Conservation (phyloP, 306 rosid genomes). For the Castanea mollissima region DNA sequence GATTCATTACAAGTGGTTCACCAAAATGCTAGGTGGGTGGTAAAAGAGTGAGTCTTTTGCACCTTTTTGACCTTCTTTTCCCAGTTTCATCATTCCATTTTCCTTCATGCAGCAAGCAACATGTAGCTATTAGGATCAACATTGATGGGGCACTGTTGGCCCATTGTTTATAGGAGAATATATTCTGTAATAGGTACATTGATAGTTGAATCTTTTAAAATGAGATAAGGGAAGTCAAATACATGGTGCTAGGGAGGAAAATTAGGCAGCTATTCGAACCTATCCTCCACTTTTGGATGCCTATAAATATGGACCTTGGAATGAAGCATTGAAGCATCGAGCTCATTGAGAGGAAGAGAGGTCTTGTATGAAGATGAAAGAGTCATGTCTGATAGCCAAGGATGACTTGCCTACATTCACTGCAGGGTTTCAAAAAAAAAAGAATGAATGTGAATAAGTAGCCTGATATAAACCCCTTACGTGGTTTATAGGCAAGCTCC, state of each 20-base stretch:
- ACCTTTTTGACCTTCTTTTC: neutral
- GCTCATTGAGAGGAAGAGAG: conserved; percentile 30
- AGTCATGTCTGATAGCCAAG: conserved; percentile 61
- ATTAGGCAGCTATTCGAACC: neutral
- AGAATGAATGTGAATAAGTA: neutral
- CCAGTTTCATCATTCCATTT: neutral
- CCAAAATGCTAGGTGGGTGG: conserved; percentile 4
- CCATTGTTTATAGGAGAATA: conserved; percentile 33
- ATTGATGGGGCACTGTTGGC: conserved; percentile 18
- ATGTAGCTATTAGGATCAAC: neutral
- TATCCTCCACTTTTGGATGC: conserved; percentile 2
- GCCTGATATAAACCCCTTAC: neutral
- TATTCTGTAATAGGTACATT: conserved; percentile 16
- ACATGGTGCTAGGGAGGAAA: neutral
- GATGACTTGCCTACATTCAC: conserved; percentile 66
- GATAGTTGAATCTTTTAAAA: neutral
- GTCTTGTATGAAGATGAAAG: conserved; percentile 64
- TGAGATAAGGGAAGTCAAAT: neutral
- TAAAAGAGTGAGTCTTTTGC: neutral
- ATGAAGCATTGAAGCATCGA: conserved; percentile 4
- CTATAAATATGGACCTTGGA: conserved; percentile 37
- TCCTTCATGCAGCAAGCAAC: neutral
- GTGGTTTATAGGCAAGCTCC: conserved; percentile 43
- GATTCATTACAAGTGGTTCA: conserved; percentile 41
- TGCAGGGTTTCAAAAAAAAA: neutral